Percentiles rank a stretch among this genome's conserved stretches.
Evolutionary conservation across 108 stramenopile genomes (phyloP).

Genomic region (Discostella stelligeroides): DNA sequence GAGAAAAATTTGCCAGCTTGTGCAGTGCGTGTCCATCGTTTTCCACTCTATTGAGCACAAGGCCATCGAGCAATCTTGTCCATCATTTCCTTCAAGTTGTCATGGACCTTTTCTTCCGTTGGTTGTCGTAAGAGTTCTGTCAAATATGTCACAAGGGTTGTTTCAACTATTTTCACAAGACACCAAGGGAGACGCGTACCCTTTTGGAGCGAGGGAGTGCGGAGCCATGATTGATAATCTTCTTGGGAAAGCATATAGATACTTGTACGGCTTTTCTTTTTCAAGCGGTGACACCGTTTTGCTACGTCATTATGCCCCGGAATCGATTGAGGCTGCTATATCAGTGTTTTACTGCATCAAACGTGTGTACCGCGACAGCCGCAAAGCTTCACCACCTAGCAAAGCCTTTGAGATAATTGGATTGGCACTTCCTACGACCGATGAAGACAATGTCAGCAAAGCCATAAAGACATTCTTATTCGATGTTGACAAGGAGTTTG

Average conservation of each 20-base stretch:
- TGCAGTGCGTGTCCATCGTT: slow-evolving; percentile 66
- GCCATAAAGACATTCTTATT: slow-evolving; percentile 65
- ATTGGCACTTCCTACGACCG: slow-evolving; percentile 56
- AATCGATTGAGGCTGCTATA: slow-evolving; percentile 67
- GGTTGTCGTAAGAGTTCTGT: slow-evolving; percentile 60
- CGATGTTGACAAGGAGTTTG: slow-evolving; percentile 34
- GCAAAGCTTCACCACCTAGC: slow-evolving; percentile 62
- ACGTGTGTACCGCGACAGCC: slow-evolving; percentile 64
- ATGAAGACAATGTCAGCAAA: slow-evolving; percentile 53
- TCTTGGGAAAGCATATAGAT: slow-evolving; percentile 64
- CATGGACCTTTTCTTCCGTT: slow-evolving; percentile 77
- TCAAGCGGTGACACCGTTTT: slow-evolving; percentile 27
- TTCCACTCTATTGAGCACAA: slow-evolving; percentile 60
- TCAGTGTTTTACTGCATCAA: slow-evolving; percentile 79
- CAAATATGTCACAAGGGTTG: slow-evolving; percentile 65
- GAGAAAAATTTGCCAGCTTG: slow-evolving; percentile 62
- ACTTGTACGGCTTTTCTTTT: slow-evolving; percentile 69
- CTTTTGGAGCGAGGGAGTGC: slow-evolving; percentile 55
- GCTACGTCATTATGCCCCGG: slow-evolving; percentile 43
- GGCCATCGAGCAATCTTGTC: slow-evolving; percentile 16
- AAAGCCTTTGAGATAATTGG: slow-evolving; percentile 66
- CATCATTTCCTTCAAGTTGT: slow-evolving; percentile 11
- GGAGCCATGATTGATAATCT: slow-evolving; percentile 64
- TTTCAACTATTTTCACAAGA: slow-evolving; percentile 57
- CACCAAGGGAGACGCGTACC: slow-evolving; percentile 65